Conservation (phyloP, 768 basidiomycete species). For the Suillus plorans region DNA sequence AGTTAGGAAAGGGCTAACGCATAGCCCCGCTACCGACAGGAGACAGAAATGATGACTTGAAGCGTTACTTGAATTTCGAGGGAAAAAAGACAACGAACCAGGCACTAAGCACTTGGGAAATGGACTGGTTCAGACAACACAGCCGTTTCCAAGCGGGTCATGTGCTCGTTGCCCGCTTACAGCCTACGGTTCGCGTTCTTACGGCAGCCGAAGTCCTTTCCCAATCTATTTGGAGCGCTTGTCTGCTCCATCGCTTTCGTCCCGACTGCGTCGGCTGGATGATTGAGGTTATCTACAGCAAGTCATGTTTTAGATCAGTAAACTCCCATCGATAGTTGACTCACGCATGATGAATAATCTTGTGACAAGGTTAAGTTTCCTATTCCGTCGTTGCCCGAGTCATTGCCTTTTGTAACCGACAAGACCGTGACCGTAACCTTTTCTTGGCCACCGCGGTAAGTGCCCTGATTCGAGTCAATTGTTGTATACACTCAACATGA, state of each 20-base stretch:
- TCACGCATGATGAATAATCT: neutral
- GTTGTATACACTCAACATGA: neutral
- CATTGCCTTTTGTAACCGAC: neutral
- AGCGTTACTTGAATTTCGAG: neutral
- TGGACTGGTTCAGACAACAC: neutral
- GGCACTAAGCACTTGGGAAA: neutral
- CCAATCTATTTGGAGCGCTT: neutral
- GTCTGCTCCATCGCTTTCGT: neutral
- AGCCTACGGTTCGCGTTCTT: neutral
- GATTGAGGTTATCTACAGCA: neutral
- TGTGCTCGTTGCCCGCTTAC: neutral
- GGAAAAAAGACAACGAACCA: neutral
- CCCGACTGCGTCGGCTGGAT: neutral
- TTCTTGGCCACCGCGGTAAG: neutral
- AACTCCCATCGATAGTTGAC: neutral
- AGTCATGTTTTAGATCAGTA: neutral
- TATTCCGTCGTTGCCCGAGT: neutral
- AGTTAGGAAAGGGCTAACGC: neutral
- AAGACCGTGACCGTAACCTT: neutral
- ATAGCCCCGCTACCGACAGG: constrained; percentile 1
- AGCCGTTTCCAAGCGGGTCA: neutral
- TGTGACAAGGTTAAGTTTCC: neutral
- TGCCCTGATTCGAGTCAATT: neutral
- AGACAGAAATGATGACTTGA: neutral
- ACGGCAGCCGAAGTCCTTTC: neutral